These are phyloP conservation scores for Nidularia pulvinata DNA, from an alignment of 768 basidiomycete species.

Conservation along the genomic window DNA sequence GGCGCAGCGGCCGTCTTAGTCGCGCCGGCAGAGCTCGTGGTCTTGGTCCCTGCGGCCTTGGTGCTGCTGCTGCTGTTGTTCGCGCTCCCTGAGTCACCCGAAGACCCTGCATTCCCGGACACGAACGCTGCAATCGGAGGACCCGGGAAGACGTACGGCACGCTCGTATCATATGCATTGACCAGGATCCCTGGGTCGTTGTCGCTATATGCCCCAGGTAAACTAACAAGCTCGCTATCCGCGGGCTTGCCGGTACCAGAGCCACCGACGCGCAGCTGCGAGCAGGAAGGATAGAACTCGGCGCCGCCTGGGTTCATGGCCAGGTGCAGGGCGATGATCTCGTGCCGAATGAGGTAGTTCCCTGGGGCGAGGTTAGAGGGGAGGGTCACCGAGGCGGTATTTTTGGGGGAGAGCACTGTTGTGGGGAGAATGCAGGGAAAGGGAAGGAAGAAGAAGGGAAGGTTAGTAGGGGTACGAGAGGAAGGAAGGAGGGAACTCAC, in stretches of 20 bases:
- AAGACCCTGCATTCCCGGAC: conserved; percentile 7
- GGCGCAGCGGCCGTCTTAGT: neutral
- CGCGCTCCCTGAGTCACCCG: conserved; percentile 3
- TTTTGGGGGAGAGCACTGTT: conserved; percentile 40
- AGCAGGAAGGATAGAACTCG: conserved; percentile 81
- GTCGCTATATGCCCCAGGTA: conserved; percentile 77
- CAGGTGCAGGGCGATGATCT: conserved; percentile 78
- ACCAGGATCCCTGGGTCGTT: conserved; percentile 71
- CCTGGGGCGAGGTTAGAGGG: conserved; percentile 60
- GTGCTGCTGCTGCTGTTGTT: conserved; percentile 2
- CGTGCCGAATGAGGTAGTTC: conserved; percentile 76
- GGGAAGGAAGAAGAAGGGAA: neutral
- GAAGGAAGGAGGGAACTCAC: conserved; percentile 28
- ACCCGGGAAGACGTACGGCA: conserved; percentile 47
- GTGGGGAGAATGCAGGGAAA: neutral
- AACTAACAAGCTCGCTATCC: conserved; percentile 49
- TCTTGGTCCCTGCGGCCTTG: neutral
- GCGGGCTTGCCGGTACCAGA: conserved; percentile 46
- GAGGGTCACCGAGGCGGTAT: conserved; percentile 35
- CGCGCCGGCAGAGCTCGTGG: neutral
- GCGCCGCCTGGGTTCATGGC: conserved; percentile 58
- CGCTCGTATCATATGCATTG: conserved; percentile 23
- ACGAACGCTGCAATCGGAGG: conserved; percentile 45
- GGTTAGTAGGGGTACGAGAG: no score
- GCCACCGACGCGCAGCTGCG: conserved; percentile 56